Percentiles rank a stretch among this genome's conserved stretches.
Evolutionary conservation across 129 eudicot species (phyloP).

Genomic region (sunflower (Helianthus annuus)): DNA sequence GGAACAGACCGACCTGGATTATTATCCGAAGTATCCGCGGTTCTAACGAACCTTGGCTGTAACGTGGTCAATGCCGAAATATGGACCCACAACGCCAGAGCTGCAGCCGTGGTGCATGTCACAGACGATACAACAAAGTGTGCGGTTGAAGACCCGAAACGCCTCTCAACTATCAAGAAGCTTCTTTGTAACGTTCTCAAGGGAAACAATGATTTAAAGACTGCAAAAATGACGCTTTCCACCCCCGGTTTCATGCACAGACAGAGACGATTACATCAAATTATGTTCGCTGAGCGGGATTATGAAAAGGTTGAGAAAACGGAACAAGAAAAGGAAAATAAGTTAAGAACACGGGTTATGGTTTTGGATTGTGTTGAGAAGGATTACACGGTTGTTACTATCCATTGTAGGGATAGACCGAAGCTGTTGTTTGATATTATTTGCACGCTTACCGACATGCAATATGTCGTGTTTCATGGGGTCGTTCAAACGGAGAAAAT

Average conservation of each 20-base stretch:
- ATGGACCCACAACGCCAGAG: slow-evolving; percentile 94
- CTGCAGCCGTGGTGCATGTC: slow-evolving; percentile 93
- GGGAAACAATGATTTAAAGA: slow-evolving; percentile 62
- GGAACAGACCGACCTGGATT: slow-evolving; percentile 97
- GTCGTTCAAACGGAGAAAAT: slow-evolving; percentile 70
- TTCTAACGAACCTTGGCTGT: slow-evolving; percentile 71
- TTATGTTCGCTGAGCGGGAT: slow-evolving; percentile 92
- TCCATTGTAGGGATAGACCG: slow-evolving; percentile 84
- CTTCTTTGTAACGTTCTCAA: slow-evolving; percentile 76
- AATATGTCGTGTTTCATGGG: slow-evolving; percentile 95
- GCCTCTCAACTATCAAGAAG: slow-evolving; percentile 59
- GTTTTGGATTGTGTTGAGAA: slow-evolving; percentile 71
- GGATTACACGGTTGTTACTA: slow-evolving; percentile 81
- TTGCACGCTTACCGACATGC: slow-evolving; percentile 92
- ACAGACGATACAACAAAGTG: slow-evolving; percentile 56
- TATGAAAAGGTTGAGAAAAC: slow-evolving; percentile 50
- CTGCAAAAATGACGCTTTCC: slow-evolving; percentile 78
- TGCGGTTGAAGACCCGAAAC: slow-evolving; percentile 80
- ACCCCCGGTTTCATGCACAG: slow-evolving; percentile 69
- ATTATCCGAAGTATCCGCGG: slow-evolving; percentile 91
- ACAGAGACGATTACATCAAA: slow-evolving; percentile 91
- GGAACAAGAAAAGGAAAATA: slow-evolving; percentile 33
- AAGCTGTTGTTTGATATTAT: slow-evolving; percentile 82
- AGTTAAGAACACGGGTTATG: slow-evolving; percentile 47
- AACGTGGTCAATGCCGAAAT: slow-evolving; percentile 95